A percentile compares a stretch with the other conserved stretches of the same genome.
Evolutionary conservation across 805 yeast species (phyloP).

Genomic region (Candida lessepsii): DNA sequence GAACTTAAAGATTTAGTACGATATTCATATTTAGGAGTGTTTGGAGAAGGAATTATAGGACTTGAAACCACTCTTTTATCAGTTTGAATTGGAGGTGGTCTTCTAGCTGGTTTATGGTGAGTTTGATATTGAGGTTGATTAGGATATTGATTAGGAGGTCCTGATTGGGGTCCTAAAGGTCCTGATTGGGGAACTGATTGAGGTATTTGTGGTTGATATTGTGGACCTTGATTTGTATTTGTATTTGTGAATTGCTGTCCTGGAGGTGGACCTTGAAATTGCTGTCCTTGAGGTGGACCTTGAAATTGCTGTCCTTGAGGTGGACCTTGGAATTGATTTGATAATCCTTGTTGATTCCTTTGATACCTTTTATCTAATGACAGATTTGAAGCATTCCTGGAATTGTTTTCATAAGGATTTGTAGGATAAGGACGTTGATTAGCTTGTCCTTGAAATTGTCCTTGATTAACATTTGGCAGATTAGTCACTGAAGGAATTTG

Average conservation of each 20-base stretch:
- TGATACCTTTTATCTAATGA: conserved; percentile 4
- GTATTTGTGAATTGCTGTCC: no score
- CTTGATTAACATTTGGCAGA: neutral
- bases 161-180: no score
- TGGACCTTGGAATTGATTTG: neutral
- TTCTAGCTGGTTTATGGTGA: conserved; percentile 7
- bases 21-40: conserved; percentile 14
- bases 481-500: neutral
- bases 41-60: conserved; percentile 20
- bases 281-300: conserved; percentile 2
- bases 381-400: conserved; percentile 5
- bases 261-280: no score
- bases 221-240: no score
- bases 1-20: conserved; percentile 33
- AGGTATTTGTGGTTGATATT: no score
- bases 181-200: no score
- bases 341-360: neutral
- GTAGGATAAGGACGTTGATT: conserved; percentile 2
- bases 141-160: neutral
- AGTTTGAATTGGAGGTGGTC: conserved; percentile 12
- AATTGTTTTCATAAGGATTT: conserved; percentile 1
- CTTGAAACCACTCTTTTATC: conserved; percentile 30
- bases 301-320: neutral
- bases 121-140: neutral
- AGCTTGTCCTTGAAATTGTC: conserved; percentile 11